Percentiles rank a stretch among this genome's conserved stretches.
Evolutionary conservation across 805 yeast genomes (phyloP).

Genomic region (Starmera dryadoides): DNA sequence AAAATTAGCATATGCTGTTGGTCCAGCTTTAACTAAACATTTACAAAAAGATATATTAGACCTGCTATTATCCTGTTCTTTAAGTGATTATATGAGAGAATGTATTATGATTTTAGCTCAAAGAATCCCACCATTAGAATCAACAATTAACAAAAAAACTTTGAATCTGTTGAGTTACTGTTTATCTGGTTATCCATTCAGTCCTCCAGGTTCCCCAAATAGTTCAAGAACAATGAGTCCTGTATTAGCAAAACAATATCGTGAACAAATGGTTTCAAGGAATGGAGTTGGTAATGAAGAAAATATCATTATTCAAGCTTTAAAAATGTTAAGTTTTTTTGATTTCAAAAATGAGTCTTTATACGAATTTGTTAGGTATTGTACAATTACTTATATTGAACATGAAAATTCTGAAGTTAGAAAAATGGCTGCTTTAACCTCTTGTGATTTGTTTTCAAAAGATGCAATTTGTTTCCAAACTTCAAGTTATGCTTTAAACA

Average conservation of each 20-base stretch:
- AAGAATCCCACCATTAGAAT: conserved; percentile 74
- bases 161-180: conserved; percentile 67
- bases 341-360: conserved; percentile 69
- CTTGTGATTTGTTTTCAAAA: conserved; percentile 64
- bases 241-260: conserved; percentile 65
- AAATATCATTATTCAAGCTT: conserved; percentile 63
- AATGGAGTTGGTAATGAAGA: conserved; percentile 52
- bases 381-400: conserved; percentile 78
- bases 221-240: conserved; percentile 42
- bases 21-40: conserved; percentile 88
- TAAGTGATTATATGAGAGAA: conserved; percentile 76
- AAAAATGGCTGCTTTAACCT: conserved; percentile 76
- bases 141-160: conserved; percentile 62
- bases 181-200: conserved; percentile 73
- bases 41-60: conserved; percentile 76
- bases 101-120: conserved; percentile 61
- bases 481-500: conserved; percentile 70
- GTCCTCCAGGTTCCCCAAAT: conserved; percentile 82
- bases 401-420: conserved; percentile 76
- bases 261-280: conserved; percentile 64
- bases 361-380: conserved; percentile 80
- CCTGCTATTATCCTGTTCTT: conserved; percentile 72
- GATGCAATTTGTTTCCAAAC: conserved; percentile 84
- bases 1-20: conserved; percentile 80
- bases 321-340: conserved; percentile 69